Evolutionary conservation across 768 basidiomycete species (phyloP), one percentile per base, ranked within the genome.

Genomic region (Lyophyllum atratum): DNA sequence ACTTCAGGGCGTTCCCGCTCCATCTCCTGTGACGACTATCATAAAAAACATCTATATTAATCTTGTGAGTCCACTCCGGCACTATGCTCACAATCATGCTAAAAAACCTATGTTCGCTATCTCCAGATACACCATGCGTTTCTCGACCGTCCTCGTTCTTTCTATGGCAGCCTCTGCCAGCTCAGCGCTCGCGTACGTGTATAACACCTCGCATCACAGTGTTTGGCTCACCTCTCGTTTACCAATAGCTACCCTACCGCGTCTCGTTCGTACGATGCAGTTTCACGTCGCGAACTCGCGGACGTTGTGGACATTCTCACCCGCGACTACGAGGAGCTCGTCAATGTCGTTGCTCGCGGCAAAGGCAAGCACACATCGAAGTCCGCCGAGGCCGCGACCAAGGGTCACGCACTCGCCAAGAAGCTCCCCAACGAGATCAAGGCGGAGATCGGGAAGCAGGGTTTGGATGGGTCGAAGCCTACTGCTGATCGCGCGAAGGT

Each of bases 371-470:
- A 49, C 29, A 49, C 49, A 2, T 49, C 49, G 4, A 49, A 49
- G 19, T 49, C 49, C 4, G 26, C 49, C 1, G n/a, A 49, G 49
- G 49, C 49, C 19, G 49, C 49, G 19, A 19, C 29, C 15, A 37
- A 39, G 5, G 34, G 49, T 12, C 49, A 39, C 17, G 37, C 33
- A 3, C n/a, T 17, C 19, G 49, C 49, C 15, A 49, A 49, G 21
- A 37, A 34, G n/a, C 49, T 51, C 9, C 49, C 49, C 15, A 39
- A 37, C 19, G 49, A 51, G 34, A 12, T 51, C 49, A 39, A 39
- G 22, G 49, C 49, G 2, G 24, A 51, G 12, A 51, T 51, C 14
- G 49, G 49, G n/a, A 51, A 51, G 34, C 49, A 51, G 34, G 49
- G 49, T 24, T 26, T 51, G 21, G 49, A 51, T 25, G 49, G 49